phyloP scores from a whole-genome alignment of 305 asterid genomes.

The Fraxinus baroniana region DNA sequence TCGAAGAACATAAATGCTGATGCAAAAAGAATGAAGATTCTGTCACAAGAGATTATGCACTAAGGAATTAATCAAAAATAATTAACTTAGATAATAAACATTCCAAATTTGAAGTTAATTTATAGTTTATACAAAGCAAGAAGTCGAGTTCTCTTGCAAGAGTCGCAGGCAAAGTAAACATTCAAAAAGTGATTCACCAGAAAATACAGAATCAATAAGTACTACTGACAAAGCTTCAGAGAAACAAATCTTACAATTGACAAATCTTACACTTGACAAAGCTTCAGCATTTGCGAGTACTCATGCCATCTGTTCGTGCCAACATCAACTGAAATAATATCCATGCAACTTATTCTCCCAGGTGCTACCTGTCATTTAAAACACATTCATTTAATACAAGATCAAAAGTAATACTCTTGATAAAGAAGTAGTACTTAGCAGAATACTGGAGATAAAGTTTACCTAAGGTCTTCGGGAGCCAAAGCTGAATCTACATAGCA shows the following conservation, averaged over 20 bases:
- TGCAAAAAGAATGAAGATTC: background rate
- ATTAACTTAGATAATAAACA: background rate
- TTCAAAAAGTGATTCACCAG: background rate
- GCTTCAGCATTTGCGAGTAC: background rate
- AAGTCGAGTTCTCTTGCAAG: background rate
- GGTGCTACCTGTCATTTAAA: background rate
- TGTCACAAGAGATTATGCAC: background rate
- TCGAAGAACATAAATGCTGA: background rate
- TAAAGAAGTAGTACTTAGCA: background rate
- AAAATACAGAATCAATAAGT: background rate
- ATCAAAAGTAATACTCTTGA: background rate
- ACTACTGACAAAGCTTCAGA: background rate
- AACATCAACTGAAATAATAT: background rate
- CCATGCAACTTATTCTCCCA: background rate
- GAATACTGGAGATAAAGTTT: background rate
- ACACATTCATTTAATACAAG: background rate
- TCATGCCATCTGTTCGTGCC: background rate
- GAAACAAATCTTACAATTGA: background rate
- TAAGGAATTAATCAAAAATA: background rate
- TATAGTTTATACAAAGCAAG: background rate
- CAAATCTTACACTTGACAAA: background rate
- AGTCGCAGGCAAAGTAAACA: background rate
- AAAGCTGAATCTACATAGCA: slow-evolving; percentile 21
- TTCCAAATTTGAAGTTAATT: background rate
- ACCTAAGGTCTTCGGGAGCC: slow-evolving; percentile 14